Evolutionary conservation across 2,329 filamentous ascomycete species (phyloP).

Genomic region (Aspergillus pseudotamarii): DNA sequence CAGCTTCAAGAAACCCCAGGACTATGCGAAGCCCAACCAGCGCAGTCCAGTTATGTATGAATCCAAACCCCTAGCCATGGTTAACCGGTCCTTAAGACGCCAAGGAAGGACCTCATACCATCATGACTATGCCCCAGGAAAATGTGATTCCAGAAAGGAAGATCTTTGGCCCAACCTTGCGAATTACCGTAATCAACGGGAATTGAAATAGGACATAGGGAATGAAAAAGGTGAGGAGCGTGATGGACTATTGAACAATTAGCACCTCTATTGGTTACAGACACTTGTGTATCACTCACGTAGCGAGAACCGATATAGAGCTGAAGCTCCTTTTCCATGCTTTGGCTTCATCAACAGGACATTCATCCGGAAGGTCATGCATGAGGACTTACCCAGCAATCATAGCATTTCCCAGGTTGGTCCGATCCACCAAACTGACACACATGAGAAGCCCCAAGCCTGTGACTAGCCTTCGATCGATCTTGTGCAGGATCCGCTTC

Average conservation of each 20-base stretch:
- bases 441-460: slow-evolving; percentile 22
- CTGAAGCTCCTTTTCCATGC: slow-evolving; percentile 17
- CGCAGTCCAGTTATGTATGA: slow-evolving; percentile 35
- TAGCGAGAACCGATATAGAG: slow-evolving; percentile 17
- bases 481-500: slow-evolving; percentile 19
- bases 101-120: background rate
- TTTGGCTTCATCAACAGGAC: background rate
- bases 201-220: slow-evolving; percentile 14
- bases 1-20: slow-evolving; percentile 49
- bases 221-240: slow-evolving; percentile 21
- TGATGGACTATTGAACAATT: slow-evolving; percentile 13
- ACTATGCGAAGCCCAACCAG: slow-evolving; percentile 46
- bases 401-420: slow-evolving; percentile 19
- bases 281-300: slow-evolving; percentile 3
- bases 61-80: slow-evolving; percentile 7
- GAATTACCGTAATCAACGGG: slow-evolving; percentile 8
- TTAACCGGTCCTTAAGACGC: background rate
- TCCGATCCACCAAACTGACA: slow-evolving; percentile 22
- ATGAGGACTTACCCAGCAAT: slow-evolving; percentile 13
- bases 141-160: slow-evolving; percentile 12
- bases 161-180: slow-evolving; percentile 7
- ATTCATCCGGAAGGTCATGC: background rate
- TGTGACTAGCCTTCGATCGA: slow-evolving; percentile 23
- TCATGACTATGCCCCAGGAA: slow-evolving; percentile 13
- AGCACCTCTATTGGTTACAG: background rate